Evolutionary conservation across 805 yeast genomes (phyloP).

Genomic region (Ogataea allantospora): DNA sequence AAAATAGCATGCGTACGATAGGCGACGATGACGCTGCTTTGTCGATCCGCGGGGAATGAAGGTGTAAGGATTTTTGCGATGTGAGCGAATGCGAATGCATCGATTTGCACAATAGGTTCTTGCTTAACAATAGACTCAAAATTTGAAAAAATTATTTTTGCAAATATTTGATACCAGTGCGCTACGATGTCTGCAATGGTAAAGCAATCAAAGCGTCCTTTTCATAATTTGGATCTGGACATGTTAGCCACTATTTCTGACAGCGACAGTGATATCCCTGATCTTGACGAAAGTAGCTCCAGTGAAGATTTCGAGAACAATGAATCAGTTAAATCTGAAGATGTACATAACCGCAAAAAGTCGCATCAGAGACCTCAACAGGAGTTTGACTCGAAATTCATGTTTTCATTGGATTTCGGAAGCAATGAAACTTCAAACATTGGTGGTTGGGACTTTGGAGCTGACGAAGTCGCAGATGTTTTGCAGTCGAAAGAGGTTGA

Average conservation of each 20-base stretch:
- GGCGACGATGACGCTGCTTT: slow-evolving; percentile 1
- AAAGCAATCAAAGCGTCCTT: neutral
- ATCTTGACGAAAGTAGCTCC: slow-evolving; percentile 40
- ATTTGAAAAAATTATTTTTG: too few species aligned
- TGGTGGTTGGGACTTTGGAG: slow-evolving; percentile 84
- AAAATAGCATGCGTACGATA: neutral
- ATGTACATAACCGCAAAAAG: too few species aligned
- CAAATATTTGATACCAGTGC: too few species aligned
- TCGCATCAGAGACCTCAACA: too few species aligned
- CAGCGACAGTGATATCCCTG: slow-evolving; percentile 63
- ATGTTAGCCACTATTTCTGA: slow-evolving; percentile 75
- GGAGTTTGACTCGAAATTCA: slow-evolving; percentile 71
- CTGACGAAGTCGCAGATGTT: slow-evolving; percentile 36
- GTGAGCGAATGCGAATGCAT: neutral
- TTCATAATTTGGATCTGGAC: slow-evolving; percentile 35
- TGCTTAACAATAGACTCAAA: too few species aligned
- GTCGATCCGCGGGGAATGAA: slow-evolving; percentile 4
- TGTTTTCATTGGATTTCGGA: slow-evolving; percentile 61
- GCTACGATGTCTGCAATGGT: too few species aligned
- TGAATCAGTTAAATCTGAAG: slow-evolving; percentile 10
- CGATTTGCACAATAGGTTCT: neutral
- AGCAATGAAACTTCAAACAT: slow-evolving; percentile 38
- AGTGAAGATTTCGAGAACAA: slow-evolving; percentile 38
- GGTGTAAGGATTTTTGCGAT: neutral
- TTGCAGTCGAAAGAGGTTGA: slow-evolving; percentile 60